Conservation (phyloP, 192 early-diverging fungal species). For the Chytriomyces confervae region DNA sequence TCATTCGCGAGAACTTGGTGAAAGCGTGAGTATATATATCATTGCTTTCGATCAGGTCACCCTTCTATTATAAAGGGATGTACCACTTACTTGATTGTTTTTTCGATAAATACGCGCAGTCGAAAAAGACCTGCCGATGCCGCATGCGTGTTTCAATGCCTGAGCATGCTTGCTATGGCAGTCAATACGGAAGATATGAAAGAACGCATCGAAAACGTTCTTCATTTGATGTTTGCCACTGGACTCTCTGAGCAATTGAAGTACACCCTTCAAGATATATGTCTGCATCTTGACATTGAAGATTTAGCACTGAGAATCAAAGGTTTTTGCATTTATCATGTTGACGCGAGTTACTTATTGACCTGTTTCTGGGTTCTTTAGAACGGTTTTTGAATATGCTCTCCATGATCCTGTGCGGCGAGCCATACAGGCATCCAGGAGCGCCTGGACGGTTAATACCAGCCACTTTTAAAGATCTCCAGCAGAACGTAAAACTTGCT, state of each 20-base stretch:
- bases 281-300: constrained; percentile 83
- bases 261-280: constrained; percentile 80
- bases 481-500: neutral
- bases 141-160: constrained; percentile 74
- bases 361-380: constrained; percentile 27
- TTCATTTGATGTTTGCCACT: constrained; percentile 91
- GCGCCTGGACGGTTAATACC: constrained; percentile 57
- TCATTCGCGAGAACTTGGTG: constrained; percentile 76
- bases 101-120: constrained; percentile 11
- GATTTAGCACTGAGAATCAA: constrained; percentile 49
- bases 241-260: constrained; percentile 83
- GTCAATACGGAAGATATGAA: constrained; percentile 73
- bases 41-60: neutral
- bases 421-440: constrained; percentile 78
- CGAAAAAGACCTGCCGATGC: constrained; percentile 33
- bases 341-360: too few species aligned
- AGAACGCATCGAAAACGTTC: constrained; percentile 72
- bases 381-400: constrained; percentile 87
- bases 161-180: constrained; percentile 86
- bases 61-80: neutral
- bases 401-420: constrained; percentile 80
- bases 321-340: neutral
- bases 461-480: constrained; percentile 26
- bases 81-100: neutral
- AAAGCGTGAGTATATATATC: constrained; percentile 62